phyloP scores from a whole-genome alignment of 2,329 filamentous ascomycete species.

The Chrysoporthe puriensis region DNA sequence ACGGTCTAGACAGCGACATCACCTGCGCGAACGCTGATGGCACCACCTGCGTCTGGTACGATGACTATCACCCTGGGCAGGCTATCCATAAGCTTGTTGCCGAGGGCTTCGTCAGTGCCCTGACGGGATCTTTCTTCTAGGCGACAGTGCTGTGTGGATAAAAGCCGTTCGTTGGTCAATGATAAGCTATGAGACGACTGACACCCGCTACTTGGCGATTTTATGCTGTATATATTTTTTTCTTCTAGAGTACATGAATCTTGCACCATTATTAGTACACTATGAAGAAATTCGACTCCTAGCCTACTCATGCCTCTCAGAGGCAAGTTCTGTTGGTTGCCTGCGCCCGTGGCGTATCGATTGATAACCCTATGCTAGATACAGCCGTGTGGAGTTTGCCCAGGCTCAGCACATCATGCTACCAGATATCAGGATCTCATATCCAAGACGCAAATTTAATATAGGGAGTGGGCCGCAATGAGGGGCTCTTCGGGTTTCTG shows the following conservation, averaged over 20 bases:
- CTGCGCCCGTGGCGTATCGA: background rate
- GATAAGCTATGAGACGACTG: background rate
- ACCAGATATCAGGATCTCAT: too few species aligned
- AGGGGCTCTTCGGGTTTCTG: too few species aligned
- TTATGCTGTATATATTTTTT: background rate
- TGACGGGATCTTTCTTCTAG: slow-evolving; percentile 20
- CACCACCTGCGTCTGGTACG: slow-evolving; percentile 26
- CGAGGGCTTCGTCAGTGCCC: slow-evolving; percentile 18
- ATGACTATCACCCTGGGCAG: slow-evolving; percentile 28
- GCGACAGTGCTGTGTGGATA: too few species aligned
- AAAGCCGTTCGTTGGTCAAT: background rate
- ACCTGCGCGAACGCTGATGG: slow-evolving; percentile 25
- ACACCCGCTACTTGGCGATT: background rate
- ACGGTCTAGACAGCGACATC: slow-evolving; percentile 26
- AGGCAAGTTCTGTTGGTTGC: background rate
- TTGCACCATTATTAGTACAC: background rate
- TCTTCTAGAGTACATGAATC: background rate
- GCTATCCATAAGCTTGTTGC: slow-evolving; percentile 25
- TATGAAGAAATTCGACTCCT: background rate
- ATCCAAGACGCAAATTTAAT: background rate
- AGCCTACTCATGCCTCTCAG: background rate
- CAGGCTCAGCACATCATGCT: background rate
- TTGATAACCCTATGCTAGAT: background rate
- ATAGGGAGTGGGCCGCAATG: background rate
- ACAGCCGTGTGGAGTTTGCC: too few species aligned